Conservation (phyloP, 768 basidiomycete species). For the Naematelia encephala region DNA sequence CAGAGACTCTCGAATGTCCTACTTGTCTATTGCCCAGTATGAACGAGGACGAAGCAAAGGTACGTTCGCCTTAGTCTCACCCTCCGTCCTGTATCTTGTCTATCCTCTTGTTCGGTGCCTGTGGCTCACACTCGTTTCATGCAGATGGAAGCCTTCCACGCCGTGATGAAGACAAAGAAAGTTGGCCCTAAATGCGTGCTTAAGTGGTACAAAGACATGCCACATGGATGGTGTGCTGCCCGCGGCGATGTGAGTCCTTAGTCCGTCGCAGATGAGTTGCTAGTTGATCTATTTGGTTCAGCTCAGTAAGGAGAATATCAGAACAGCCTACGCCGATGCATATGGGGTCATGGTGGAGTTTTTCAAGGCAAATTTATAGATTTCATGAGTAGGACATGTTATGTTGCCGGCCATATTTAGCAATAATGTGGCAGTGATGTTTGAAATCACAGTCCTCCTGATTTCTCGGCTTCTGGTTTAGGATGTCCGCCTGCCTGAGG, state of each 20-base stretch:
- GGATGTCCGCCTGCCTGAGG: no score
- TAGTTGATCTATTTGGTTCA: neutral
- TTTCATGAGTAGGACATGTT: neutral
- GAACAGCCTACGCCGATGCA: conserved; percentile 8
- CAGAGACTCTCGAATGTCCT: conserved; percentile 57
- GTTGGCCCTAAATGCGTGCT: conserved; percentile 12
- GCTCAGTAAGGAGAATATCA: conserved; percentile 4
- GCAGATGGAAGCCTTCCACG: conserved; percentile 18
- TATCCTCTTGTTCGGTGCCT: neutral
- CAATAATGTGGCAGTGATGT: no score
- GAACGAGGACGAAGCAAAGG: conserved; percentile 60
- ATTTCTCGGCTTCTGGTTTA: no score
- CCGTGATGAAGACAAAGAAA: conserved; percentile 11
- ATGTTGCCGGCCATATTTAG: no score
- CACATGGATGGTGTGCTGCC: conserved; percentile 18
- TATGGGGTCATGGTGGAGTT: conserved; percentile 9
- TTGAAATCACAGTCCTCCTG: no score
- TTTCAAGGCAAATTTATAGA: conserved; percentile 13
- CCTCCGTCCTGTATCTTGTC: neutral
- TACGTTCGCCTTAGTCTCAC: conserved; percentile 28
- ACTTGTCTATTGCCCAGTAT: conserved; percentile 60
- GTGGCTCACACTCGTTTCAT: neutral
- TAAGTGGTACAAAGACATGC: conserved; percentile 15
- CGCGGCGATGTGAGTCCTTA: conserved; percentile 20
- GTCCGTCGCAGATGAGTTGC: neutral